Evolutionary conservation across 2,329 filamentous ascomycete species (phyloP), one percentile per base, ranked within the genome.

Genomic region (Scleromitrula shiraiana): DNA sequence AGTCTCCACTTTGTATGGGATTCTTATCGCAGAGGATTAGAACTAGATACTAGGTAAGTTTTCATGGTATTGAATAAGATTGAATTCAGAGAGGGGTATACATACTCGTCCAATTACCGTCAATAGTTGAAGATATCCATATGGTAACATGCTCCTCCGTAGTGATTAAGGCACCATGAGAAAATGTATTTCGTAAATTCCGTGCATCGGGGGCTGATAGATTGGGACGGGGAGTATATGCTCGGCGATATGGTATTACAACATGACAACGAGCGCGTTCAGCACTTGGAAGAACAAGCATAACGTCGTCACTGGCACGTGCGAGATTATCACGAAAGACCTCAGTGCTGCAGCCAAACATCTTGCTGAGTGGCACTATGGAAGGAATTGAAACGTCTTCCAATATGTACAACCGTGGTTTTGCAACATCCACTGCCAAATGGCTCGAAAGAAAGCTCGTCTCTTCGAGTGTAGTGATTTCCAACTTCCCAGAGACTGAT

Each of bases 401-500:
- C 8, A 27, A 14, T 12, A 40, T 10, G 2, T 14, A 40, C 1
- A 40, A 1, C 22, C n/a, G 7, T 14, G 4, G 5, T 17, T 40
- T 2, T 14, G 5, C 2, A 24, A n/a, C 4, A 9, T 2, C n/a
- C 17, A 15, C 9, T 9, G 24, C 12, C 7, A 40, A 9, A 40
- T 40, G 23, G 14, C 15, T 5, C 14, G 23, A 17, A 7, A 40
- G 7, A 12, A 0, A 7, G 5, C 26, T 15, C 23, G 23, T 40
- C 15, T 27, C 15, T 10, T 17, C 7, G 7, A 40, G 23, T 29
- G 14, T 24, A n/a, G 24, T 1, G 7, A 24, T 40, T 9, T 12
- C 22, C 0, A 2, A 0, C 7, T 14, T 12, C 2, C 8, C 8
- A 5, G 2, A 2, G 17, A 6, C 4, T 0, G 0, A 3, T 2